These are phyloP conservation scores for Colletotrichum sp. DNA, from an alignment of 2,329 filamentous ascomycete genomes.

Conservation along the genomic window DNA sequence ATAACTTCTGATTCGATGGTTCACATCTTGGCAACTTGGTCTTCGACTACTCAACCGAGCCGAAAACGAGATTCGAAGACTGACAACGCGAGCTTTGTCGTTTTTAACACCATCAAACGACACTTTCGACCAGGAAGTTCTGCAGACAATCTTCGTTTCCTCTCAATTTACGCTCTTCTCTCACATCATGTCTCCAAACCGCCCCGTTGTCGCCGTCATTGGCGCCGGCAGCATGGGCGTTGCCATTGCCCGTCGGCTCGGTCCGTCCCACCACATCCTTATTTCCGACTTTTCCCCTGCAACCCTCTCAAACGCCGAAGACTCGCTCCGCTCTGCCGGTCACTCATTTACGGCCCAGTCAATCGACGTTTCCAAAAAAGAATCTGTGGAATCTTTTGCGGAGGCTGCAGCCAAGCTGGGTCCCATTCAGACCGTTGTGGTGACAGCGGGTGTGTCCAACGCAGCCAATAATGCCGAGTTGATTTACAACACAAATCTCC, in stretches of 20 bases:
- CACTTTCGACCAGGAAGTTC: not conserved
- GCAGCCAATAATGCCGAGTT: not conserved
- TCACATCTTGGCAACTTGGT: not conserved
- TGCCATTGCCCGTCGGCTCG: not conserved
- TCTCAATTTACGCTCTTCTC: too few relatives aligned
- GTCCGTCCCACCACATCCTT: not conserved
- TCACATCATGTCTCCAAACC: not conserved
- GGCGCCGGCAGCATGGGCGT: conserved; percentile 4
- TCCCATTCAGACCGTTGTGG: not conserved
- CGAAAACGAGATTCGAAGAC: not conserved
- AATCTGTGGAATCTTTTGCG: not conserved
- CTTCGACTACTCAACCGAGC: not conserved
- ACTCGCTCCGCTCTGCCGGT: not conserved
- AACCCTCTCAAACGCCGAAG: not conserved
- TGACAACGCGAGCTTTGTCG: not conserved
- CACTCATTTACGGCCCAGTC: not conserved
- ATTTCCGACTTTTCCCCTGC: not conserved
- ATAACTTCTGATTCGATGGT: not conserved
- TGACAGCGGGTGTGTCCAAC: not conserved
- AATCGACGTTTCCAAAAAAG: not conserved
- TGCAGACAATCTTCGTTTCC: not conserved
- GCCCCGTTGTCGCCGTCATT: not conserved
- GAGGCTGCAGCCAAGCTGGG: not conserved
- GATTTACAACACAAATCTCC: not conserved
- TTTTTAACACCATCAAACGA: not conserved